These are phyloP conservation scores for Parietichytrium sp. DNA, from an alignment of 108 stramenopile genomes.

Conservation along the genomic window DNA sequence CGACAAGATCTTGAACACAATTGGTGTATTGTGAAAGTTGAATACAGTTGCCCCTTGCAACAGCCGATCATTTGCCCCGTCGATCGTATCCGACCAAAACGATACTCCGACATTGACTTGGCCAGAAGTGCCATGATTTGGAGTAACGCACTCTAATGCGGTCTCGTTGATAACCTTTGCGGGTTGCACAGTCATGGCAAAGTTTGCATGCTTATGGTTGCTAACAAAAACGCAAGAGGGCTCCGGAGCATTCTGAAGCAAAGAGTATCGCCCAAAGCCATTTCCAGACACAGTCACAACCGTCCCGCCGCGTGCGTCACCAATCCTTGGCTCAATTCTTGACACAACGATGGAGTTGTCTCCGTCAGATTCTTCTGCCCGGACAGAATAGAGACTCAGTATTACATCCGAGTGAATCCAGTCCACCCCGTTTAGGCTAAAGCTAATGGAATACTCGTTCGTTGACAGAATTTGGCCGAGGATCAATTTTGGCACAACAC, in stretches of 20 bases:
- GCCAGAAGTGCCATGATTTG: neutral
- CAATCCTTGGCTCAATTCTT: neutral
- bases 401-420: too few relatives aligned
- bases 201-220: neutral
- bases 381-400: too few relatives aligned
- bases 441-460: too few relatives aligned
- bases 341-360: too few relatives aligned
- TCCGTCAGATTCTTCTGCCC: too few relatives aligned
- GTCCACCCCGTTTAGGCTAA: too few relatives aligned
- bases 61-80: too few relatives aligned
- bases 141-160: neutral
- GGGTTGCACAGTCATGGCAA: neutral
- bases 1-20: too few relatives aligned
- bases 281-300: neutral
- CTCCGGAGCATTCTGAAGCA: neutral
- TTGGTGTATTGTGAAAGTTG: too few relatives aligned
- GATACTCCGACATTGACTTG: neutral
- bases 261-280: neutral
- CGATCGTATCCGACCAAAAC: too few relatives aligned
- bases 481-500: neutral
- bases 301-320: neutral
- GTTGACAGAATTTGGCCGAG: neutral
- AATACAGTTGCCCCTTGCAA: too few relatives aligned
- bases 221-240: neutral
- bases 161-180: neutral